A percentile compares a stretch with the other conserved stretches of the same genome.
Conservation (phyloP, 345 rosid genomes). For the Brassica rapa region DNA sequence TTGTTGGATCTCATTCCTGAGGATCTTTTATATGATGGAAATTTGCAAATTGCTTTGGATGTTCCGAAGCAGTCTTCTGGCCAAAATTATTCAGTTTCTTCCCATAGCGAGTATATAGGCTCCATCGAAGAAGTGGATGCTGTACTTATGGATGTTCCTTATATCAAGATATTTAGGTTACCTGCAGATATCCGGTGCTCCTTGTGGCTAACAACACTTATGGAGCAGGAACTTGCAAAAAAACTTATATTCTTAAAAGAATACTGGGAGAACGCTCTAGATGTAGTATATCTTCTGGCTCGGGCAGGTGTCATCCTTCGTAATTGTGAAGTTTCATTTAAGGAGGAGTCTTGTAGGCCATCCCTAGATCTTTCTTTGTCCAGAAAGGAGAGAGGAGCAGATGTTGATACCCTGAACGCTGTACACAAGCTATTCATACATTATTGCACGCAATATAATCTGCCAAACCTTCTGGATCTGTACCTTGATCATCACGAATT, state of each 20-base stretch:
- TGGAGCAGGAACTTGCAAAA: conserved; percentile 88
- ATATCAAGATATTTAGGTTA: conserved; percentile 63
- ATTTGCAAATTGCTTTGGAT: conserved; percentile 76
- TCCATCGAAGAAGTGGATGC: conserved; percentile 79
- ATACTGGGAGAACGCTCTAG: conserved; percentile 80
- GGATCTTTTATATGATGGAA: conserved; percentile 66
- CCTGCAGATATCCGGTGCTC: conserved; percentile 60
- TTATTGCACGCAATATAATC: conserved; percentile 64
- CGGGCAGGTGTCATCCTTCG: conserved; percentile 68
- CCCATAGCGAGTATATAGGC: conserved; percentile 56
- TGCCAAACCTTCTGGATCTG: conserved; percentile 89
- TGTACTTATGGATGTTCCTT: conserved; percentile 79
- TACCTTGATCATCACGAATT: conserved; percentile 76
- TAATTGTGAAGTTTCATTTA: conserved; percentile 44
- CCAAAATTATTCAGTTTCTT: conserved; percentile 47
- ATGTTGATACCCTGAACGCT: conserved; percentile 50
- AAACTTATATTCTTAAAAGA: conserved; percentile 76
- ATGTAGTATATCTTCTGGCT: conserved; percentile 73
- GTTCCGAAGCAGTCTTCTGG: conserved; percentile 52
- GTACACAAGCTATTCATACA: conserved; percentile 67
- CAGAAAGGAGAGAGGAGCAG: conserved; percentile 44
- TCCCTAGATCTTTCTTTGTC: conserved; percentile 52
- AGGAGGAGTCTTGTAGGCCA: conserved; percentile 48
- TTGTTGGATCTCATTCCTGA: conserved; percentile 75
- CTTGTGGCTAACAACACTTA: conserved; percentile 66